Evolutionary conservation across 495 filamentous ascomycete species (phyloP).

Genomic region (Staphylotrichum tortipilum): DNA sequence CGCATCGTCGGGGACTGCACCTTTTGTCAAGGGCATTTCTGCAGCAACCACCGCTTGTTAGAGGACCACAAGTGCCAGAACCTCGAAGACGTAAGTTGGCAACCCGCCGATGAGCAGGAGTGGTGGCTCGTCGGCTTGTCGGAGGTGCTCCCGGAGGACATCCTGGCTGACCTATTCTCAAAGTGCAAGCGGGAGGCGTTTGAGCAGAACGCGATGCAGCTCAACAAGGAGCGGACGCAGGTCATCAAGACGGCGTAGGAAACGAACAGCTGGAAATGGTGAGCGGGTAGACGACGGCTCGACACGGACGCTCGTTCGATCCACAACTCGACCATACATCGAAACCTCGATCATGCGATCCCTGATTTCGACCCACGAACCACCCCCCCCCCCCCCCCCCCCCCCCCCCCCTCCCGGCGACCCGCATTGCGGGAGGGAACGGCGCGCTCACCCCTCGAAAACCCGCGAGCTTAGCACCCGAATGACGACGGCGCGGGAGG

Average conservation of each 20-base stretch:
- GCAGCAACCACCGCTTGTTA: slow-evolving; percentile 83
- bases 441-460: too few species aligned
- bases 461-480: too few species aligned
- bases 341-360: too few species aligned
- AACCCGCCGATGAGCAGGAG: slow-evolving; percentile 6
- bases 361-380: too few species aligned
- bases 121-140: slow-evolving; percentile 46
- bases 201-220: slow-evolving; percentile 82
- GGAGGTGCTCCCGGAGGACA: slow-evolving; percentile 29
- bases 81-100: slow-evolving; percentile 67
- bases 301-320: too few species aligned
- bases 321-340: too few species aligned
- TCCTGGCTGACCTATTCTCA: slow-evolving; percentile 20
- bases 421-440: too few species aligned
- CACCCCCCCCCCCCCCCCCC: too few species aligned
- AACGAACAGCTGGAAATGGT: background rate
- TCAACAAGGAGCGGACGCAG: slow-evolving; percentile 78
- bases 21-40: slow-evolving; percentile 90
- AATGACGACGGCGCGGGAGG: too few species aligned
- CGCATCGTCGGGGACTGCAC: slow-evolving; percentile 92
- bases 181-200: slow-evolving; percentile 91
- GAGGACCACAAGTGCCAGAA: slow-evolving; percentile 90
- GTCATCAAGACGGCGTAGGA: slow-evolving; percentile 43
- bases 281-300: too few species aligned
- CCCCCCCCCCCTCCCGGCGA: too few species aligned